Base-by-base conservation (phyloP, 2,329 filamentous ascomycete genomes). In the Penicillium olsonii region DNA sequence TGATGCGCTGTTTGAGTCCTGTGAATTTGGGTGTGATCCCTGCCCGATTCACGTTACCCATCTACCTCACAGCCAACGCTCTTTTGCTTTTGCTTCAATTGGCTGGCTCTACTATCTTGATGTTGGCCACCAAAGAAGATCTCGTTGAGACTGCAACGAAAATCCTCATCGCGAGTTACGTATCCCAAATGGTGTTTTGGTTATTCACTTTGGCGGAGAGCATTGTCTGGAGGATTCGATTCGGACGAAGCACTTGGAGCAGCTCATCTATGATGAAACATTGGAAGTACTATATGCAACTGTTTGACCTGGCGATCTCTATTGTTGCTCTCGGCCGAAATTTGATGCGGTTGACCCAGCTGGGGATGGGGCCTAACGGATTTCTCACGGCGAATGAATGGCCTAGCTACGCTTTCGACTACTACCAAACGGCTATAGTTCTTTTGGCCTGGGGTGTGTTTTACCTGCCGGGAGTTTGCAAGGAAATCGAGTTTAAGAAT, bases 321-420 rank as follows among this genome's bases (percentile, higher is more conserved):
- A 53, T 50, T 26, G 52, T 52, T 37, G 52, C 45, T 3, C 17
- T 46, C 37, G 52, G 52, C 14, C 52, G 49, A 15, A 54, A 52
- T 38, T 18, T 54, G 29, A 43, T 52, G 48, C 45, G 52, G 9
- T 40, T 54, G 27, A 54, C 49, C 2, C 48, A 52, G 45, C 33
- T 24, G 27, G 52, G 49, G 35, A 38, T 42, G n/a, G 33, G 33
- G 6, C 33, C 33, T 10, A 17, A 49, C 12, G 38, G 35, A 14
- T 54, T 54, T 38, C 45, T 54, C 10, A 17, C 42, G 4, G 42
- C 45, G 1, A 49, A 43, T 37, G 52, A 54, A 29, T 54, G 52
- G 52, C 45, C 49, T 27, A 49, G 40, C 9, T 54, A 54, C 38
- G 49, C 45, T 14, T 54, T 52, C 27, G 42, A 54, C 22, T 45